These are phyloP conservation scores for Hypocrella siamensis DNA, from an alignment of 2,329 filamentous ascomycete genomes.

Conservation along the genomic window DNA sequence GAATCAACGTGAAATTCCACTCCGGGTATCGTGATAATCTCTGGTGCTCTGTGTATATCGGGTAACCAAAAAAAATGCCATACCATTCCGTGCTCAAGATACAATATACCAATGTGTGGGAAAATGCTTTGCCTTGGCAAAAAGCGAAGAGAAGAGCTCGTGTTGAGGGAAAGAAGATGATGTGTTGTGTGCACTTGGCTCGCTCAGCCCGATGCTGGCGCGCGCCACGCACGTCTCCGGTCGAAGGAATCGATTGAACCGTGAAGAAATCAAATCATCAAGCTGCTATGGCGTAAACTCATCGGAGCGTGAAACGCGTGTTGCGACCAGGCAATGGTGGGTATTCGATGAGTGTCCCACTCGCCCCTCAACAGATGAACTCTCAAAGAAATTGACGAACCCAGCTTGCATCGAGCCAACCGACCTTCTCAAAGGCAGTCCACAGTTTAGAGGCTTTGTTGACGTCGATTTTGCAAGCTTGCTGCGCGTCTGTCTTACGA, in stretches of 20 bases:
- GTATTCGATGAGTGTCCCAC: neutral
- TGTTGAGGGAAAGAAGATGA: too few relatives aligned
- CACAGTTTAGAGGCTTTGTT: conserved; percentile 93
- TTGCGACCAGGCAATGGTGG: neutral
- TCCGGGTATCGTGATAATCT: conserved; percentile 24
- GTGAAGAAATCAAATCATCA: too few relatives aligned
- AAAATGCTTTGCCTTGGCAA: too few relatives aligned
- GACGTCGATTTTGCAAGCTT: conserved; percentile 95
- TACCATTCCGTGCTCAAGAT: neutral
- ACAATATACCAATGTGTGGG: neutral
- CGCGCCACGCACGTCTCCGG: too few relatives aligned
- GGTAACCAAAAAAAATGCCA: conserved; percentile 3
- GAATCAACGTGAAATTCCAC: conserved; percentile 18
- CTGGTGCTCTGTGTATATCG: conserved; percentile 19
- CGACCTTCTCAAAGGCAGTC: conserved; percentile 74
- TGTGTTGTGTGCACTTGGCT: too few relatives aligned
- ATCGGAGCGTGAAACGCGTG: neutral
- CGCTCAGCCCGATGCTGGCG: too few relatives aligned
- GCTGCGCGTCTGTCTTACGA: conserved; percentile 87
- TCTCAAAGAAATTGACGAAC: conserved; percentile 20
- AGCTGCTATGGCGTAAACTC: too few relatives aligned
- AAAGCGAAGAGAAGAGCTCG: too few relatives aligned
- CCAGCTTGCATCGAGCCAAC: conserved; percentile 53
- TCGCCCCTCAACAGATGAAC: neutral
- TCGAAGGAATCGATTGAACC: too few relatives aligned